A percentile compares a stretch with the other conserved stretches of the same genome.
phyloP scores from a whole-genome alignment of 2,329 filamentous ascomycete species.

The Teratosphaeria epicoccoides region DNA sequence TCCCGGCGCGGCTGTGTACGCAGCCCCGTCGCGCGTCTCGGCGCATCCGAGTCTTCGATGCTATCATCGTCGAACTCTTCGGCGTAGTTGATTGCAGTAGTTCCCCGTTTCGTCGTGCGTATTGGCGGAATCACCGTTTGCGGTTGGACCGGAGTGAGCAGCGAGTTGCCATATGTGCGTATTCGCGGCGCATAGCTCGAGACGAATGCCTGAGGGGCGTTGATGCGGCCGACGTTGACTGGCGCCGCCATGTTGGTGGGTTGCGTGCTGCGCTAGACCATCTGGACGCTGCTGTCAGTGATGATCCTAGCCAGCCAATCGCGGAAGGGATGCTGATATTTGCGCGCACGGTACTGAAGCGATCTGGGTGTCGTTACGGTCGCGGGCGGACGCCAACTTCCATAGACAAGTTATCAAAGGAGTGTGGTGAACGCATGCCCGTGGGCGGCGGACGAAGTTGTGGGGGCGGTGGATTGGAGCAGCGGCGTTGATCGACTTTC shows the following conservation, averaged over 20 bases:
- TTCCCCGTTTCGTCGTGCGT: slow-evolving; percentile 93
- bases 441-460: not conserved
- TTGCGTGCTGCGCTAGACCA: slow-evolving; percentile 6
- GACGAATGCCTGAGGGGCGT: slow-evolving; percentile 73
- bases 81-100: slow-evolving; percentile 93
- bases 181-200: slow-evolving; percentile 86
- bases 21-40: slow-evolving; percentile 60
- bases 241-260: slow-evolving; percentile 9
- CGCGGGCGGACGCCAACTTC: slow-evolving; percentile 9
- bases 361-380: slow-evolving; percentile 15
- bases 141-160: slow-evolving; percentile 74
- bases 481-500: not conserved
- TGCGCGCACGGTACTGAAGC: slow-evolving; percentile 2
- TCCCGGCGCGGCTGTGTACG: slow-evolving; percentile 61
- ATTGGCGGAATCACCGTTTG: slow-evolving; percentile 55
- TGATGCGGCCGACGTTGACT: slow-evolving; percentile 27
- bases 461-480: not conserved
- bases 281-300: slow-evolving; percentile 5
- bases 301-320: slow-evolving; percentile 1
- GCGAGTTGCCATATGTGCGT: slow-evolving; percentile 81
- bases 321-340: slow-evolving; percentile 6
- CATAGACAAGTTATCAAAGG: slow-evolving; percentile 3
- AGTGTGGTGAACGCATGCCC: slow-evolving; percentile 1
- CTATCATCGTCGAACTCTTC: slow-evolving; percentile 89
- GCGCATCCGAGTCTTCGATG: slow-evolving; percentile 64